A percentile compares a stretch with the other conserved stretches of the same genome.
Conservation (phyloP, 257 asterid species). For the Ilex aquifolium region DNA sequence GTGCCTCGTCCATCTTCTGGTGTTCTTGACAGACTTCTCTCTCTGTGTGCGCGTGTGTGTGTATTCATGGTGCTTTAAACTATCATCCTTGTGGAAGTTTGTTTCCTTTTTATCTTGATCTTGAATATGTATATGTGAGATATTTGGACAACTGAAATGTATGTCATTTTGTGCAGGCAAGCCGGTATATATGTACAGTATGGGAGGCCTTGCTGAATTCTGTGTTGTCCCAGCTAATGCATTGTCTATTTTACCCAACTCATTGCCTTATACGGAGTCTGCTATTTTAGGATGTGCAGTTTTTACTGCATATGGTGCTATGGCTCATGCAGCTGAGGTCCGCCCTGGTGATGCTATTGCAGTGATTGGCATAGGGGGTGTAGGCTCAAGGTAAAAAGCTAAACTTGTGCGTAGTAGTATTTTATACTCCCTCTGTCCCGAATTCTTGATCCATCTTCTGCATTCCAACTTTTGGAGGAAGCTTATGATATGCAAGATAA, state of each 20-base stretch:
- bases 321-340: constrained; percentile 98
- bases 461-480: not conserved
- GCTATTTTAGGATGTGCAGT: constrained; percentile 96
- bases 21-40: not conserved
- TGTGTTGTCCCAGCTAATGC: constrained; percentile 96
- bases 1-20: no score
- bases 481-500: no score
- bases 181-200: constrained; percentile 96
- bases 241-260: constrained; percentile 61
- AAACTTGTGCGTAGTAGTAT: not conserved
- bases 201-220: constrained; percentile 99
- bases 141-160: constrained; percentile 7
- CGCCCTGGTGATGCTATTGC: constrained; percentile 90
- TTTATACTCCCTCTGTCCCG: not conserved
- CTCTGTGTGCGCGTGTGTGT: not conserved
- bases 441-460: not conserved
- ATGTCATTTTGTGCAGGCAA: constrained; percentile 53
- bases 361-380: constrained; percentile 96
- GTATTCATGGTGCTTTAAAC: no score
- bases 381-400: constrained; percentile 81
- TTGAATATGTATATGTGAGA: not conserved
- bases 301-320: constrained; percentile 98
- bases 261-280: constrained; percentile 90
- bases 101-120: no score
- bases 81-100: no score